phyloP scores from a whole-genome alignment of 345 rosid genomes.

The Lepidium sativum region DNA sequence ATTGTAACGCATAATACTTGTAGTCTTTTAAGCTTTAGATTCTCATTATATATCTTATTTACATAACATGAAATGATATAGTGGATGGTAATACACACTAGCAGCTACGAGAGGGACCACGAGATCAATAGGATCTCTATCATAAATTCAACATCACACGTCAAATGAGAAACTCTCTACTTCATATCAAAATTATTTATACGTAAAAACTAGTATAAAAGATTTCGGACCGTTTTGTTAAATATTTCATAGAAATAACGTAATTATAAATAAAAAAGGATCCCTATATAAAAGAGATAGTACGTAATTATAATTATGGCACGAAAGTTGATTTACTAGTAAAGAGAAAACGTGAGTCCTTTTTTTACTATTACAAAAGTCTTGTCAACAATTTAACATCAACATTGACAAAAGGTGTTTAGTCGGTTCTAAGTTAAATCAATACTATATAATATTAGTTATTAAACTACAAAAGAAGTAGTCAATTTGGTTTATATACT shows the following conservation, averaged over 20 bases:
- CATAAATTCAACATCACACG: slow-evolving; percentile 20
- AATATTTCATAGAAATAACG: background rate
- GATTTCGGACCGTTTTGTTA: background rate
- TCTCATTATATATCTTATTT: background rate
- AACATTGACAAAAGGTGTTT: background rate
- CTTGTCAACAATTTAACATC: background rate
- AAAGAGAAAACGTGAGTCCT: background rate
- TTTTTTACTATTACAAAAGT: background rate
- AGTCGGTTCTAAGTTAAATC: background rate
- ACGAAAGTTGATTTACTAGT: background rate
- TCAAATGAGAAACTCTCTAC: slow-evolving; percentile 19
- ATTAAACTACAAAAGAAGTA: no score
- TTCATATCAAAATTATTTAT: background rate
- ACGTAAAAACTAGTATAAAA: no score
- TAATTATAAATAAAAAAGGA: background rate
- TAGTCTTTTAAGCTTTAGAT: background rate
- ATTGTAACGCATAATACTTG: no score
- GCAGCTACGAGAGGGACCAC: slow-evolving; percentile 16
- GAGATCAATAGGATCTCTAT: slow-evolving; percentile 9
- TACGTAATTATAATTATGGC: slow-evolving; percentile 12
- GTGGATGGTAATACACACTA: background rate
- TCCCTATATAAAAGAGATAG: background rate
- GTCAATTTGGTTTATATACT: background rate
- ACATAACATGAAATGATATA: background rate
- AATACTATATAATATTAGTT: no score